phyloP scores from a whole-genome alignment of 768 basidiomycete genomes.

The Serendipita sp. region DNA sequence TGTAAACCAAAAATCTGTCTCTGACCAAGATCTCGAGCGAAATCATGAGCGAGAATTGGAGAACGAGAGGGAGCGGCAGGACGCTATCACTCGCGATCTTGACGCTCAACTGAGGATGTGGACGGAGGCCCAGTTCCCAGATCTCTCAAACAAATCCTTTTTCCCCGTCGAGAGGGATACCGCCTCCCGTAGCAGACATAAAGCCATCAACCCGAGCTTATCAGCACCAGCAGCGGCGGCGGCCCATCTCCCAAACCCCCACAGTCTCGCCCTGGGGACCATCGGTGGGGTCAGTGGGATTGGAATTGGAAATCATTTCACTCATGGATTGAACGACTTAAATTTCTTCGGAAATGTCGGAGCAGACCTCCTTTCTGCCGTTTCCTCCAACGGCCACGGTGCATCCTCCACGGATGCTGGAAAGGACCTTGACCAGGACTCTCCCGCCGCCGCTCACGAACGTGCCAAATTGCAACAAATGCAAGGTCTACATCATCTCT shows the following conservation, averaged over 20 bases:
- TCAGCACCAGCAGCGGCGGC: neutral
- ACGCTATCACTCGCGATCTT: constrained; percentile 35
- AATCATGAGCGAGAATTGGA: too few species aligned
- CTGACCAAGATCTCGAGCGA: too few species aligned
- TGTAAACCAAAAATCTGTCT: too few species aligned
- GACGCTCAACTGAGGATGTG: constrained; percentile 66
- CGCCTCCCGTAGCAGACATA: neutral
- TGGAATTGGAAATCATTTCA: constrained; percentile 3
- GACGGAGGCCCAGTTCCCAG: constrained; percentile 61
- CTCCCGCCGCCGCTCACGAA: neutral
- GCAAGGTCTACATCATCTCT: neutral
- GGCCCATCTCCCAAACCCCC: neutral
- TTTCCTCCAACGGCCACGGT: neutral
- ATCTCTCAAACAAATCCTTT: constrained; percentile 19
- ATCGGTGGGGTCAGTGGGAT: too few species aligned
- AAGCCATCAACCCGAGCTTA: constrained; percentile 6
- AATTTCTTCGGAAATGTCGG: constrained; percentile 1
- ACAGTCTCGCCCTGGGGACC: neutral
- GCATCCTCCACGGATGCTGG: too few species aligned
- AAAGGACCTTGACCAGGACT: neutral
- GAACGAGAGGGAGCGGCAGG: too few species aligned
- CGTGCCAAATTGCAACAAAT: neutral
- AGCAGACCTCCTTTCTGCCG: neutral
- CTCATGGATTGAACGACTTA: neutral
- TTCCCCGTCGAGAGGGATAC: constrained; percentile 28